Base-by-base conservation (phyloP, 139 green algal genomes). In the Micractinium sp. region DNA sequence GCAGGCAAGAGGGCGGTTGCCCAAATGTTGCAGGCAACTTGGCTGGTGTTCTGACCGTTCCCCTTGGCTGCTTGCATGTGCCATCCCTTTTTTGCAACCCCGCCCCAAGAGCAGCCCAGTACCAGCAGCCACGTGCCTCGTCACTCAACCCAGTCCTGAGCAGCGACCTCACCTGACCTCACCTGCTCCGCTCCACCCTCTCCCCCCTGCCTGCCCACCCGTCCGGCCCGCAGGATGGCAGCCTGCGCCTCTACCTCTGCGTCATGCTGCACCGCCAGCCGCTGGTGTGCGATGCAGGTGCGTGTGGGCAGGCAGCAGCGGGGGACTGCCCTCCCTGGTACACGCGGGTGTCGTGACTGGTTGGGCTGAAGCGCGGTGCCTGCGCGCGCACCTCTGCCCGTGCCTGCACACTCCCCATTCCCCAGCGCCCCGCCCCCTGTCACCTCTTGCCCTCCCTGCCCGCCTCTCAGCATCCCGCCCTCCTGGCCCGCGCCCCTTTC, bases 171-270 rank as follows among this genome's bases (percentile, higher is more conserved):
- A 56, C 47, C 47, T 56, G 47, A 79, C 73, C 27, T 13, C 15
- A 18, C 67, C 85, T 53, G 79, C 15, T 20, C 85, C 31, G 73
- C 47, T n/a, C 73, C 16, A 53, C 66, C 87, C 71, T 73, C 35
- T 16, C 7, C 35, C 29, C 33, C 23, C n/a, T 29, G 3, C n/a
- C 29, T 29, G 29, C 79, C 0, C 47, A 27, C 29, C 25, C 25
- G 14, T 5, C 2, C 35, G 36, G 39, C 0, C 87, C 77, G 73
- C 95, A 98, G 93, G 96, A 99, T 63, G 94, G 89, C 47, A 93
- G 85, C 53, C 79, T 95, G 33, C 92, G 91, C 63, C 85, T 99
- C 47, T 98, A 96, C 90, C 91, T 99, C 38, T 95, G 92, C 27
- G 90, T 95, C 47, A 89, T 98, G 92, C 93, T 99, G 85, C 39